Evolutionary conservation across 2,329 filamentous ascomycete species (phyloP).

Genomic region (Fusarium stilboides): DNA sequence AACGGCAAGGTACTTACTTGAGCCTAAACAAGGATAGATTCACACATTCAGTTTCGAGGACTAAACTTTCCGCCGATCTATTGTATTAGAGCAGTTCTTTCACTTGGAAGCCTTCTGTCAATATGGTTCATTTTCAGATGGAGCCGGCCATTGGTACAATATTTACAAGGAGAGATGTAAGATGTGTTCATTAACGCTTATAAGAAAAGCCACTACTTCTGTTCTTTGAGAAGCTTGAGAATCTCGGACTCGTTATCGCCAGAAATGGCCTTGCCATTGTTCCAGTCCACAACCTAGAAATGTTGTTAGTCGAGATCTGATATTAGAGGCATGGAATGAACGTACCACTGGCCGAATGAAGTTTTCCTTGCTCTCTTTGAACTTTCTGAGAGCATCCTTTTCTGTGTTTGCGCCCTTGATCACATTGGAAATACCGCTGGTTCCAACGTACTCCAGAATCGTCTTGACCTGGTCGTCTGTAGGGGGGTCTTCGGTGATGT

Average conservation of each 20-base stretch:
- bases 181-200: constrained; percentile 35
- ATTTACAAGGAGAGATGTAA: constrained; percentile 36
- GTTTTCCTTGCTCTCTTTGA: constrained; percentile 77
- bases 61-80: not conserved
- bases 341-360: constrained; percentile 86
- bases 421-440: constrained; percentile 70
- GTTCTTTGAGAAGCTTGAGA: constrained; percentile 79
- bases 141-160: constrained; percentile 9
- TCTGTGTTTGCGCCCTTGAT: constrained; percentile 81
- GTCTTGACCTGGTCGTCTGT: constrained; percentile 87
- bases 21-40: not conserved
- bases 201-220: constrained; percentile 55
- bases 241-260: constrained; percentile 92
- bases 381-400: constrained; percentile 83
- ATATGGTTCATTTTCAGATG: constrained; percentile 21
- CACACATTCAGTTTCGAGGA: not conserved
- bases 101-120: constrained; percentile 5
- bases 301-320: constrained; percentile 15
- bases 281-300: constrained; percentile 85
- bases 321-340: constrained; percentile 1
- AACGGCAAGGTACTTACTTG: not conserved
- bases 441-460: constrained; percentile 86
- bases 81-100: constrained; percentile 2
- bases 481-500: constrained; percentile 84
- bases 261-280: constrained; percentile 84